These are phyloP conservation scores for Boletus subparvulus DNA, from an alignment of 768 basidiomycete genomes.

Conservation along the genomic window DNA sequence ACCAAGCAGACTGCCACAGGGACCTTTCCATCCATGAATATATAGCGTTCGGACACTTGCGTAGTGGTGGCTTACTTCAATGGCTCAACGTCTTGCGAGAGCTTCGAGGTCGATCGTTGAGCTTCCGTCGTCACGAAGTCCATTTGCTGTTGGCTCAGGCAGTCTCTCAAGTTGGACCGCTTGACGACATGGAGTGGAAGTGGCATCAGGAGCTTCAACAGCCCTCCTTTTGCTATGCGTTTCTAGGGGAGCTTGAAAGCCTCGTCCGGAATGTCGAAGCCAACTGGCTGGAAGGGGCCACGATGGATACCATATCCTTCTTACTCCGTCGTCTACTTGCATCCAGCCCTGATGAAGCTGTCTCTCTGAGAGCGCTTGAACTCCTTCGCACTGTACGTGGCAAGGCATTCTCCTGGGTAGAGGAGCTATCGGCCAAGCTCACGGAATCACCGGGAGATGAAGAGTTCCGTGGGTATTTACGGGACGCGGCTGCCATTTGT, in stretches of 20 bases:
- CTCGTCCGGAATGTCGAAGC: slow-evolving; percentile 33
- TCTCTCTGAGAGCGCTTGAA: slow-evolving; percentile 17
- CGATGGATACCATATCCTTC: slow-evolving; percentile 32
- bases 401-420: slow-evolving; percentile 36
- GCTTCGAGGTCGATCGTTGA: slow-evolving; percentile 35
- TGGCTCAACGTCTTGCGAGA: slow-evolving; percentile 52
- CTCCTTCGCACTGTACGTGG: slow-evolving; percentile 35
- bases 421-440: slow-evolving; percentile 28
- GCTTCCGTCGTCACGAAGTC: slow-evolving; percentile 39
- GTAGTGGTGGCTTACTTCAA: slow-evolving; percentile 43
- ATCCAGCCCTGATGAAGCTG: slow-evolving; percentile 1
- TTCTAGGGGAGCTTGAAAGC: slow-evolving; percentile 34
- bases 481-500: slow-evolving; percentile 21
- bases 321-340: slow-evolving; percentile 37
- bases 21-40: slow-evolving; percentile 39
- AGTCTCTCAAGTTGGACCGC: slow-evolving; percentile 39
- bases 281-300: slow-evolving; percentile 39
- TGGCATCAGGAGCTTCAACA: slow-evolving; percentile 41
- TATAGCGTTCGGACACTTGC: slow-evolving; percentile 19
- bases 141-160: slow-evolving; percentile 43
- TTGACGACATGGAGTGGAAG: background rate
- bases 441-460: background rate
- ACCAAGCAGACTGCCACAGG: slow-evolving; percentile 38
- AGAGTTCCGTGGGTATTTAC: slow-evolving; percentile 1
- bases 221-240: slow-evolving; percentile 4